phyloP scores from a whole-genome alignment of 2,329 filamentous ascomycete species.

The Alternaria sp. region DNA sequence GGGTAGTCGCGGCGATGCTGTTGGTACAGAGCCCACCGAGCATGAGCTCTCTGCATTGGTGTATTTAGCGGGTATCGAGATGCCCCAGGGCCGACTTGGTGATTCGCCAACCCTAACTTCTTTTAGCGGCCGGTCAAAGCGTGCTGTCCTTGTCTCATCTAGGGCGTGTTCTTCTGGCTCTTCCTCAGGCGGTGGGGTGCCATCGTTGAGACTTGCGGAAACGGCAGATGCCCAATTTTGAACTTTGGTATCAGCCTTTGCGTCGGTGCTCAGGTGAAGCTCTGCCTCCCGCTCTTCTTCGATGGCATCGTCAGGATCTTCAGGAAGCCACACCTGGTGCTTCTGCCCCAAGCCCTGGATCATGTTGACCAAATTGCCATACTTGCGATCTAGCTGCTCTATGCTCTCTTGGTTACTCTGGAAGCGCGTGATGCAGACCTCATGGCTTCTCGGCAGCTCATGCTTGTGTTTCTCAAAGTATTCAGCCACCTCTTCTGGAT shows the following conservation, averaged over 20 bases:
- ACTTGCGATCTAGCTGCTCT: constrained; percentile 89
- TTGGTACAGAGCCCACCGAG: constrained; percentile 53
- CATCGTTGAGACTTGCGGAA: constrained; percentile 62
- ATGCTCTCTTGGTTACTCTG: constrained; percentile 87
- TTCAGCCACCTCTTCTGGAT: constrained; percentile 88
- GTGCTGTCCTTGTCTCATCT: constrained; percentile 71
- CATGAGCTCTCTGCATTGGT: constrained; percentile 51
- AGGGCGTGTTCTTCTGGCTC: constrained; percentile 47
- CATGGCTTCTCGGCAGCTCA: constrained; percentile 90
- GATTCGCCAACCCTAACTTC: constrained; percentile 94
- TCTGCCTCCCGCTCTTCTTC: constrained; percentile 58
- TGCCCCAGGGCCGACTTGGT: constrained; percentile 92
- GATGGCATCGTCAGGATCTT: constrained; percentile 58
- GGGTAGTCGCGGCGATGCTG: constrained; percentile 61
- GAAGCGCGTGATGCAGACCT: constrained; percentile 88
- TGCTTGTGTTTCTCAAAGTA: constrained; percentile 97
- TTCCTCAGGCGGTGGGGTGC: constrained; percentile 50
- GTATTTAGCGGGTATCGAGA: constrained; percentile 73
- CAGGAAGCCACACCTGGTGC: constrained; percentile 84
- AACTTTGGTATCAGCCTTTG: constrained; percentile 72
- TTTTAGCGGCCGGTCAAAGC: constrained; percentile 84
- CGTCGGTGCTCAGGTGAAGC: constrained; percentile 52
- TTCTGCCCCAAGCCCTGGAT: constrained; percentile 87
- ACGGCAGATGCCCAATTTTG: constrained; percentile 86
- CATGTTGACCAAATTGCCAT: constrained; percentile 91